Percentiles rank a stretch among this genome's conserved stretches.
Conservation (phyloP, 768 basidiomycete genomes). For the Phlebiopsis gigantea region DNA sequence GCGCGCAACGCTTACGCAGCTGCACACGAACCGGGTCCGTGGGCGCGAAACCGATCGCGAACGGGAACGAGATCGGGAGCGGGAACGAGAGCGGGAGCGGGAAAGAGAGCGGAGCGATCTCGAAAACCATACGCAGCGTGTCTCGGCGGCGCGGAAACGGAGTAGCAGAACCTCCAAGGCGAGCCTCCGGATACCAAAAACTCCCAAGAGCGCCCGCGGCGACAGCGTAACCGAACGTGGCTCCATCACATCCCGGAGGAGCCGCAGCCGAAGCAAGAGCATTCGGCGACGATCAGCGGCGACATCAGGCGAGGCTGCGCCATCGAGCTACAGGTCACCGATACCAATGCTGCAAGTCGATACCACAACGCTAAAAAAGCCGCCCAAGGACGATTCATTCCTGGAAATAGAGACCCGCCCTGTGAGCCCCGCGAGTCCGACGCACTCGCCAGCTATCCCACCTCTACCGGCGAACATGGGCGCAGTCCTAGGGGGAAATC, state of each 20-base stretch:
- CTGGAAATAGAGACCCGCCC: conserved; percentile 23
- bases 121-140: conserved; percentile 35
- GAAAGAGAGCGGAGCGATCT: conserved; percentile 15
- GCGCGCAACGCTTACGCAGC: conserved; percentile 28
- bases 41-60: conserved; percentile 1
- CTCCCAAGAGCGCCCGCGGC: conserved; percentile 17
- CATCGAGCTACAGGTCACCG: conserved; percentile 12
- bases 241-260: conserved; percentile 9
- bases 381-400: conserved; percentile 19
- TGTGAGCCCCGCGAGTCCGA: conserved; percentile 12
- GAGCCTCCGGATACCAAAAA: conserved; percentile 55
- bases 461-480: neutral
- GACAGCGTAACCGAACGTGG: conserved; percentile 8
- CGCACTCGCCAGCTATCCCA: conserved; percentile 8
- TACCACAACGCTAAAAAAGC: conserved; percentile 7
- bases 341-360: conserved; percentile 18
- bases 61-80: neutral
- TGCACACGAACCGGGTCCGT: conserved; percentile 4
- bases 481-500: neutral
- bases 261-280: conserved; percentile 21
- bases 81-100: neutral
- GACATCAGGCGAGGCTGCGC: neutral
- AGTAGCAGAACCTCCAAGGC: conserved; percentile 60
- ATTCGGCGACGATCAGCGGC: conserved; percentile 12
- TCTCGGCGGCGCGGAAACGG: conserved; percentile 62